Conservation (phyloP, 83 land plant genomes). For the Thuja plicata region DNA sequence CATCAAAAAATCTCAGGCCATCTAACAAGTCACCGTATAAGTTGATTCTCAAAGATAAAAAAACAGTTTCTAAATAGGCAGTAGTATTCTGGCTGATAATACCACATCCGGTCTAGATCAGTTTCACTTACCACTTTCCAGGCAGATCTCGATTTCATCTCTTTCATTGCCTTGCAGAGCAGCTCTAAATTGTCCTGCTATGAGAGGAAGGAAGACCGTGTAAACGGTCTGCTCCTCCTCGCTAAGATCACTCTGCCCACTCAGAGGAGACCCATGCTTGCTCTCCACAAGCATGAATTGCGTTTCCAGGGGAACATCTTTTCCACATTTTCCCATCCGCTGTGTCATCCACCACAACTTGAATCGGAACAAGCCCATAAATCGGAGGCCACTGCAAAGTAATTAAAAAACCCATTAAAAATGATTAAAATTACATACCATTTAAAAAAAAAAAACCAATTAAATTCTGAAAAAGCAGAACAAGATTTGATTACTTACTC, state of each 20-base stretch:
- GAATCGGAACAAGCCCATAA: slow-evolving; percentile 90
- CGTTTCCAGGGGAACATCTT: slow-evolving; percentile 77
- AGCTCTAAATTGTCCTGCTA: slow-evolving; percentile 89
- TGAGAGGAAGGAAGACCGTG: slow-evolving; percentile 80
- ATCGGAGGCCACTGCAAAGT: slow-evolving; percentile 64
- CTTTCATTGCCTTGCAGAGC: slow-evolving; percentile 79
- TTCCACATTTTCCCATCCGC: slow-evolving; percentile 79
- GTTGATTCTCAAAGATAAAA: neutral
- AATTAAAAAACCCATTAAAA: neutral
- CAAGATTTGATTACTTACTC: slow-evolving; percentile 38
- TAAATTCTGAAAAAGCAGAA: neutral
- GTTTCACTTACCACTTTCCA: slow-evolving; percentile 87
- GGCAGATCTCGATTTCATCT: slow-evolving; percentile 78
- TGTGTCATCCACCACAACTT: slow-evolving; percentile 98
- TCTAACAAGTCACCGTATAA: neutral
- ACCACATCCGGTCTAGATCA: neutral
- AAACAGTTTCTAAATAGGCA: neutral
- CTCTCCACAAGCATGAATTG: slow-evolving; percentile 90
- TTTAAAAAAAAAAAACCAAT: neutral
- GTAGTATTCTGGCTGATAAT: neutral
- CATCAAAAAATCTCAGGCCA: too few relatives aligned
- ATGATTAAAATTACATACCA: neutral
- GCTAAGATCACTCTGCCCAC: neutral
- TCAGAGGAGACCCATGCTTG: slow-evolving; percentile 32
- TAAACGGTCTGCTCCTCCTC: slow-evolving; percentile 50